Evolutionary conservation across 2,329 filamentous ascomycete species (phyloP).

Genomic region (Macrophomina pseudophaseolina): DNA sequence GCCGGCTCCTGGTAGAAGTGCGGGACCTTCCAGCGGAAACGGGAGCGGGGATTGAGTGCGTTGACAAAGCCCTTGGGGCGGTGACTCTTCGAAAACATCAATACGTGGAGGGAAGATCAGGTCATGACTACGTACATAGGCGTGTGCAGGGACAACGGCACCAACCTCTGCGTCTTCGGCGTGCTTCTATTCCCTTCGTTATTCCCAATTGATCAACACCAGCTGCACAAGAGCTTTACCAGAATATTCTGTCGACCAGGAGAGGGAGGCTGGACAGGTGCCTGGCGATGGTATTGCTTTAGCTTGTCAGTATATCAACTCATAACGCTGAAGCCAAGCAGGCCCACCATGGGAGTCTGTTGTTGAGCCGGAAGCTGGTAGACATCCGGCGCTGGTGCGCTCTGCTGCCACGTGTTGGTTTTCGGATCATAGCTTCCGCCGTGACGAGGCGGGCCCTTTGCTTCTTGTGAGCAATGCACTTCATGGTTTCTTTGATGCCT

Average conservation of each 20-base stretch:
- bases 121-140: not conserved
- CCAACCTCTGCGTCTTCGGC: not conserved
- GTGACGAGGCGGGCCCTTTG: not conserved
- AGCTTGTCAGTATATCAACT: not conserved
- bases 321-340: too few relatives aligned
- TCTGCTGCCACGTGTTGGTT: not conserved
- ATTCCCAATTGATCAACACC: not conserved
- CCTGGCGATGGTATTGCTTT: not conserved
- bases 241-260: not conserved
- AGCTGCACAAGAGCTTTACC: constrained; percentile 15
- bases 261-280: not conserved
- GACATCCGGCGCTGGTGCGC: not conserved
- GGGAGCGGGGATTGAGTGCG: constrained; percentile 27
- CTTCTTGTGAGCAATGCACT: not conserved
- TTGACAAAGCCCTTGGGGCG: constrained; percentile 34
- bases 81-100: not conserved
- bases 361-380: not conserved
- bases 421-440: constrained; percentile 19
- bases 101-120: not conserved
- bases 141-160: not conserved
- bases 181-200: not conserved
- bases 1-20: constrained; percentile 23
- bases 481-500: not conserved
- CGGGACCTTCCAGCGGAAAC: constrained; percentile 12
- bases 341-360: not conserved